Evolutionary conservation across 2,329 filamentous ascomycete species (phyloP).

Genomic region (Epichloe festucae): DNA sequence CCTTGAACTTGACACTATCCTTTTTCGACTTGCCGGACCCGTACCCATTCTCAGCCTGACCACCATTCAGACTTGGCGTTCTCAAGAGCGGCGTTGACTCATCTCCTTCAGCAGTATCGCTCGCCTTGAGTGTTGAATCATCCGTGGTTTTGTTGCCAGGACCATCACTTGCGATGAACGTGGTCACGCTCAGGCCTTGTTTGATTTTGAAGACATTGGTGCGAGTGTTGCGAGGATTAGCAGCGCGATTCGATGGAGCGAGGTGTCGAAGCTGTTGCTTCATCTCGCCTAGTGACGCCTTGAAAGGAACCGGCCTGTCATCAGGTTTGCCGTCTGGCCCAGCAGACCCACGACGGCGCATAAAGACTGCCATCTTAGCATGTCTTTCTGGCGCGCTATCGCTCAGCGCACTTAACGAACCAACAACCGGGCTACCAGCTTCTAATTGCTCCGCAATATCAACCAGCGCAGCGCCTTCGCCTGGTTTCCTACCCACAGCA

Average conservation of each 20-base stretch:
- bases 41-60: slow-evolving; percentile 5
- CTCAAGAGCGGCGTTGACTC: slow-evolving; percentile 10
- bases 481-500: slow-evolving; percentile 18
- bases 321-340: slow-evolving; percentile 38
- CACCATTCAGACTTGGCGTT: slow-evolving; percentile 1
- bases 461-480: slow-evolving; percentile 18
- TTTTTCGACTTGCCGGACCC: slow-evolving; percentile 8
- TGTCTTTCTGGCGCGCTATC: slow-evolving; percentile 31
- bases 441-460: slow-evolving; percentile 31
- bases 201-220: slow-evolving; percentile 57
- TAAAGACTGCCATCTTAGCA: slow-evolving; percentile 41
- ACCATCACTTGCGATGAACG: slow-evolving; percentile 3
- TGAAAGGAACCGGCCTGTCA: slow-evolving; percentile 36
- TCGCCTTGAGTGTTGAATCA: neutral
- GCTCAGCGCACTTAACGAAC: slow-evolving; percentile 23
- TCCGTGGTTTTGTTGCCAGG: slow-evolving; percentile 4
- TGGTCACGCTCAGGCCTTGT: slow-evolving; percentile 19
- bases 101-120: neutral
- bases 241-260: slow-evolving; percentile 53
- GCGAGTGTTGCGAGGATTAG: slow-evolving; percentile 46
- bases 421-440: slow-evolving; percentile 16
- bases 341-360: slow-evolving; percentile 45
- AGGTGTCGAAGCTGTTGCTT: slow-evolving; percentile 47
- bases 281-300: slow-evolving; percentile 50
- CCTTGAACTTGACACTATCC: neutral